phyloP scores from a whole-genome alignment of 352 stramenopile genomes.

The Globisporangium emineosum region DNA sequence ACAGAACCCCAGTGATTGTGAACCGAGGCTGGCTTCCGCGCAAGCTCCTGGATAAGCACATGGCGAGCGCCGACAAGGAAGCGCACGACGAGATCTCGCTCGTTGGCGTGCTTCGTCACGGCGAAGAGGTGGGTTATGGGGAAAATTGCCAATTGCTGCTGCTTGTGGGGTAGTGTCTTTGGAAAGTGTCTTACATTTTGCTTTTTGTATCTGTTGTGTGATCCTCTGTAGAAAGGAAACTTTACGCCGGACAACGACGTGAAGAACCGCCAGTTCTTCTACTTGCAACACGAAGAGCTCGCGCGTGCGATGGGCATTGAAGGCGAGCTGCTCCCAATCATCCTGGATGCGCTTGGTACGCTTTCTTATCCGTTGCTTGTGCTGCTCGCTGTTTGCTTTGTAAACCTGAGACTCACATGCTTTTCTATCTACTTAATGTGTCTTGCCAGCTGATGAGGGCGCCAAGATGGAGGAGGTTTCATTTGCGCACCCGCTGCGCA shows the following conservation, averaged over 20 bases:
- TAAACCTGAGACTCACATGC: neutral
- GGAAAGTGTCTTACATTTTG: neutral
- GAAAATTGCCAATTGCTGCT: too few relatives aligned
- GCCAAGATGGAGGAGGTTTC: constrained; percentile 29
- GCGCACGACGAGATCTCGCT: constrained; percentile 50
- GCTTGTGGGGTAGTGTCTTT: neutral
- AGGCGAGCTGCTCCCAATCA: constrained; percentile 59
- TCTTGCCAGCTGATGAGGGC: constrained; percentile 31
- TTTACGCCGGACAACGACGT: constrained; percentile 84
- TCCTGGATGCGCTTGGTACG: constrained; percentile 72
- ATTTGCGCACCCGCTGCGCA: constrained; percentile 60
- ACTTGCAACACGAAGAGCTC: constrained; percentile 75
- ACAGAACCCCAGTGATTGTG: constrained; percentile 80
- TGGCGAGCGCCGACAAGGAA: constrained; percentile 54
- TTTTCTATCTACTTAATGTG: neutral
- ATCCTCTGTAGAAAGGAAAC: constrained; percentile 44
- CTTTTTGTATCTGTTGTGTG: neutral
- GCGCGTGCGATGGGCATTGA: constrained; percentile 73
- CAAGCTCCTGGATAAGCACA: constrained; percentile 72
- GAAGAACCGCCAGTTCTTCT: constrained; percentile 77
- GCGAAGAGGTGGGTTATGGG: constrained; percentile 54
- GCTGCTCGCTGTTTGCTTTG: constrained; percentile 1
- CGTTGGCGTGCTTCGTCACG: constrained; percentile 72
- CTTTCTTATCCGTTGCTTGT: neutral
- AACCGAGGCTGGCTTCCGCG: constrained; percentile 83